Percentiles rank a stretch among this genome's conserved stretches.
These are phyloP conservation scores for Fusarium annulatum DNA, from an alignment of 2,329 filamentous ascomycete species.

Conservation along the genomic window DNA sequence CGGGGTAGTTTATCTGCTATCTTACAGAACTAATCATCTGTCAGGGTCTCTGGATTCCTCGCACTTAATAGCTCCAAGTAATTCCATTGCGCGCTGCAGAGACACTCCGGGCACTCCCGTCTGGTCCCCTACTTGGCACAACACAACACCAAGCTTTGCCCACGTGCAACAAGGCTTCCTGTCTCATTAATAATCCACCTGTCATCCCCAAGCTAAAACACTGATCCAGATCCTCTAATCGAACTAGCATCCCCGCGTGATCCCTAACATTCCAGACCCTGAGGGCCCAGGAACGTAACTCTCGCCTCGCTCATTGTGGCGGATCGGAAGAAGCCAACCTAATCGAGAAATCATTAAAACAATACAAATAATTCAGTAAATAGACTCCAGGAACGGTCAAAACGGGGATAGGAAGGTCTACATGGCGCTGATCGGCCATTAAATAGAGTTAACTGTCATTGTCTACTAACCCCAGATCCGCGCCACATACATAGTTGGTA, in stretches of 20 bases:
- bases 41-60: fast-evolving
- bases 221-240: background rate
- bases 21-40: fast-evolving
- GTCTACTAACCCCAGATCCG: background rate
- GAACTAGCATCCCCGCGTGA: background rate
- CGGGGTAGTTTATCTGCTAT: background rate
- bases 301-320: background rate
- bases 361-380: background rate
- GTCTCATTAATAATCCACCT: background rate
- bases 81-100: background rate
- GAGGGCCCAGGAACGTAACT: background rate
- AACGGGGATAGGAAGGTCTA: background rate
- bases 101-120: background rate
- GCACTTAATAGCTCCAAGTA: fast-evolving
- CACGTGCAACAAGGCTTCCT: background rate
- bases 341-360: fast-evolving
- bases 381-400: background rate
- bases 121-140: background rate
- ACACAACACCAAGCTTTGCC: background rate
- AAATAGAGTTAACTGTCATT: background rate
- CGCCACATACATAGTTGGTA: slow-evolving; percentile 16
- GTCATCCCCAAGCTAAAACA: fast-evolving
- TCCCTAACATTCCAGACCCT: background rate
- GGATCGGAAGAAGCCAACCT: background rate
- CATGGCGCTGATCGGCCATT: background rate